A percentile compares a stretch with the other conserved stretches of the same genome.
Evolutionary conservation across 345 rosid species (phyloP).

Genomic region (Geranium brycei): DNA sequence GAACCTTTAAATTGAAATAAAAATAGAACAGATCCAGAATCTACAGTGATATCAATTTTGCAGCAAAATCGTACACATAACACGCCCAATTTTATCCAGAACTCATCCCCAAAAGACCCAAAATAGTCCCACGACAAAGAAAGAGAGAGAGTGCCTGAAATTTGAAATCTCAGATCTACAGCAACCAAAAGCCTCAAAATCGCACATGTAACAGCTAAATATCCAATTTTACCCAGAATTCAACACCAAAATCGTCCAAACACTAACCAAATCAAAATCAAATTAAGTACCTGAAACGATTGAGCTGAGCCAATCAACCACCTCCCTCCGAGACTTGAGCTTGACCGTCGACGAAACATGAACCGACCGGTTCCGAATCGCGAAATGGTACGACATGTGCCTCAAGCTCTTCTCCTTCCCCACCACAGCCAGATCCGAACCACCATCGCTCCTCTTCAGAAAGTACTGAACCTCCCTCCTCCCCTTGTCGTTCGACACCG

Average conservation of each 20-base stretch:
- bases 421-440: constrained; percentile 52
- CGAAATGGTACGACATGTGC: constrained; percentile 41
- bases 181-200: no score
- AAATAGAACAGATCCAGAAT: no score
- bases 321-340: constrained; percentile 46
- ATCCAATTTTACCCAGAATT: not conserved
- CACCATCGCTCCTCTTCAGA: constrained; percentile 45
- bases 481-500: constrained; percentile 34
- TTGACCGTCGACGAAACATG: constrained; percentile 13
- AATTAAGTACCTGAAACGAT: constrained; percentile 44
- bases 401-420: constrained; percentile 46
- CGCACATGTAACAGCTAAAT: no score
- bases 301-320: constrained; percentile 50
- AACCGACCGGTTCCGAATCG: constrained; percentile 23
- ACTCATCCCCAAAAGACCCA: no score
- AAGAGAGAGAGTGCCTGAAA: no score
- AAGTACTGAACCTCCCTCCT: constrained; percentile 52
- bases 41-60: no score
- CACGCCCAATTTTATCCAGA: no score
- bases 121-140: no score
- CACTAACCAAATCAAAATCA: not conserved
- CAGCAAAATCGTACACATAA: no score
- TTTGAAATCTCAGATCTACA: no score
- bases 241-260: not conserved
- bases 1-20: no score